phyloP scores from a whole-genome alignment of 2,329 filamentous ascomycete genomes.

The Fusarium sp. region DNA sequence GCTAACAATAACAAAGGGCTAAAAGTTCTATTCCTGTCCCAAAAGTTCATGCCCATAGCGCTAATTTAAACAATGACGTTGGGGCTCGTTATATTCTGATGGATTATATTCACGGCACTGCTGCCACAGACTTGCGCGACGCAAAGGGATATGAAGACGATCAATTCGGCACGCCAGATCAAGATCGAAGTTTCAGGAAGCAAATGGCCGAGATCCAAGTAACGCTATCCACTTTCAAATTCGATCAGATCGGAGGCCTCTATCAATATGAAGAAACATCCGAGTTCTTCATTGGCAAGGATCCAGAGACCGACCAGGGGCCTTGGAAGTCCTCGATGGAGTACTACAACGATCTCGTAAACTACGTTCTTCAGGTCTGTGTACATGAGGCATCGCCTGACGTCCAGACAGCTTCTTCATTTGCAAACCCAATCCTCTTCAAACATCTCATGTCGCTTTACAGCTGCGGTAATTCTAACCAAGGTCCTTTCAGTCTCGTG shows the following conservation, averaged over 20 bases:
- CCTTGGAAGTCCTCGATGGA: neutral
- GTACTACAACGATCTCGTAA: neutral
- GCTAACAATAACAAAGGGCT: neutral
- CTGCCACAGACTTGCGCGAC: neutral
- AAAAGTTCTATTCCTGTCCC: neutral
- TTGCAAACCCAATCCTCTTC: neutral
- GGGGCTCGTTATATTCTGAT: neutral
- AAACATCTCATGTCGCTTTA: neutral
- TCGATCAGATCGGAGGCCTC: neutral
- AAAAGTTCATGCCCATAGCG: neutral
- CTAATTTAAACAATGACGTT: neutral
- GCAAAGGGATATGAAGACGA: neutral
- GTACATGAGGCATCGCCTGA: neutral
- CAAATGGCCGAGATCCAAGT: neutral
- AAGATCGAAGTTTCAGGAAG: neutral
- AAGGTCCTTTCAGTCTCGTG: neutral
- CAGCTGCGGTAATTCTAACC: fast-evolving
- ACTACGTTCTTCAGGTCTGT: neutral
- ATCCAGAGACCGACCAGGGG: neutral
- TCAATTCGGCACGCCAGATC: neutral
- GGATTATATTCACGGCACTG: neutral
- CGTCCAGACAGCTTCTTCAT: neutral
- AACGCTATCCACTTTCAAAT: neutral
- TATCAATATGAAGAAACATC: neutral
- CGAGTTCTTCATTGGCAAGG: neutral